Conservation (phyloP, 805 yeast genomes). For the Scheffersomyces ergatensis region DNA sequence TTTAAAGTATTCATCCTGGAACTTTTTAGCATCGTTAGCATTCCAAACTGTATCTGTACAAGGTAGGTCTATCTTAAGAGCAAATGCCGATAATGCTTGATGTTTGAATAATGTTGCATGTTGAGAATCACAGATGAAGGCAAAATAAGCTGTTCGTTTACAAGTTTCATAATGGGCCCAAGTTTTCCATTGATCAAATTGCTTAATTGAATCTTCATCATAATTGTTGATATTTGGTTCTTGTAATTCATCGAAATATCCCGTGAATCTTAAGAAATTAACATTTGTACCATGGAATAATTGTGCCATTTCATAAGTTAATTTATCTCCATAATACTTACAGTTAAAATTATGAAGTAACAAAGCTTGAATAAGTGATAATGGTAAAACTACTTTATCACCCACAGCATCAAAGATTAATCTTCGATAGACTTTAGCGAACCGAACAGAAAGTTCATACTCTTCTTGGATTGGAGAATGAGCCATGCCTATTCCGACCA, state of each 20-base stretch:
- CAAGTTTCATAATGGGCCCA: conserved; percentile 41
- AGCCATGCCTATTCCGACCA: conserved; percentile 11
- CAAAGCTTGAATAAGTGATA: conserved; percentile 6
- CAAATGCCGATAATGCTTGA: conserved; percentile 38
- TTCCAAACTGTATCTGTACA: conserved; percentile 46
- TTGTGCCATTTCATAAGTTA: conserved; percentile 5
- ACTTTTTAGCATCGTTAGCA: conserved; percentile 19
- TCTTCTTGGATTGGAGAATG: conserved; percentile 8
- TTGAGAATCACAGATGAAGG: conserved; percentile 41
- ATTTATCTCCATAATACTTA: conserved; percentile 8
- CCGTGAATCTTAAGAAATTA: conserved; percentile 6
- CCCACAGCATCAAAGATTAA: conserved; percentile 6
- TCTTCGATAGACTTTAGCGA: conserved; percentile 6
- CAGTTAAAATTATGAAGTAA: conserved; percentile 7
- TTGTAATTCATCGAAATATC: conserved; percentile 4
- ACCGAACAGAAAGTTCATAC: conserved; percentile 6
- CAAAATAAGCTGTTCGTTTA: conserved; percentile 42
- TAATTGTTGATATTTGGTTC: conserved; percentile 6
- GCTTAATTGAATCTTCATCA: not conserved
- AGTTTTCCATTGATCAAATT: not conserved
- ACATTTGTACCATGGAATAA: conserved; percentile 9
- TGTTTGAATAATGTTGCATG: conserved; percentile 28
- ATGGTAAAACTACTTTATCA: conserved; percentile 6
- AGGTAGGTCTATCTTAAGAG: conserved; percentile 43
- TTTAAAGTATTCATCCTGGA: conserved; percentile 17